phyloP scores from a whole-genome alignment of 2,329 filamentous ascomycete species.

The Fusarium compactum region DNA sequence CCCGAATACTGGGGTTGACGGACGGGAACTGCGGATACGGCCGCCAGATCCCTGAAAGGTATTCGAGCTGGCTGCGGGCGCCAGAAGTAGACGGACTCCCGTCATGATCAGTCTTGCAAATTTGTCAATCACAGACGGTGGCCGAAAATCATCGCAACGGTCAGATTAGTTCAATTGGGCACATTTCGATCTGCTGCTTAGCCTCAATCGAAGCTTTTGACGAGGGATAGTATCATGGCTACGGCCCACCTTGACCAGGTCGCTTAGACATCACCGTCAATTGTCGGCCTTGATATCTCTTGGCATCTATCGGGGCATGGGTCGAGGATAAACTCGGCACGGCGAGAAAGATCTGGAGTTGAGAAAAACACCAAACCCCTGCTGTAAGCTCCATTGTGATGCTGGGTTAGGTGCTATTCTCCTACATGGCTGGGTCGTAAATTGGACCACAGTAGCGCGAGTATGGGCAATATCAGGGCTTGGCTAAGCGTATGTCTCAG shows the following conservation, averaged over 20 bases:
- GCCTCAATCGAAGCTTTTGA: slow-evolving; percentile 6
- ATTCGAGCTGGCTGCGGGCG: slow-evolving; percentile 17
- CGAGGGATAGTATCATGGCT: slow-evolving; percentile 15
- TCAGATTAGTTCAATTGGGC: not conserved
- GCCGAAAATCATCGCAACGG: slow-evolving; percentile 5
- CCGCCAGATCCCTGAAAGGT: slow-evolving; percentile 30
- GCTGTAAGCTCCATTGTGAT: slow-evolving; percentile 18
- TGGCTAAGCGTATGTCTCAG: slow-evolving; percentile 34
- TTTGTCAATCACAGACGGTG: slow-evolving; percentile 1
- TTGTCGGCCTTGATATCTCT: slow-evolving; percentile 24
- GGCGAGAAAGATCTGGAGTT: slow-evolving; percentile 22
- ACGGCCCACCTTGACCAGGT: slow-evolving; percentile 18
- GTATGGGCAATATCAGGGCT: slow-evolving; percentile 35
- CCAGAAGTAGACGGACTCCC: slow-evolving; percentile 15
- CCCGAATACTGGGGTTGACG: slow-evolving; percentile 25
- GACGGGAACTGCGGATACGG: slow-evolving; percentile 42
- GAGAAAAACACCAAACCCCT: slow-evolving; percentile 15
- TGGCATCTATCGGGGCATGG: slow-evolving; percentile 30
- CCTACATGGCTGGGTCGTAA: slow-evolving; percentile 39
- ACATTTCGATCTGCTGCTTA: not conserved
- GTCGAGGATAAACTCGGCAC: slow-evolving; percentile 11
- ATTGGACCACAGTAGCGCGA: slow-evolving; percentile 34
- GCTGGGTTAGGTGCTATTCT: slow-evolving; percentile 19
- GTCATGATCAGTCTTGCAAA: not conserved
- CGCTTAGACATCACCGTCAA: slow-evolving; percentile 33